Evolutionary conservation across 129 eudicot genomes (phyloP), one percentile per base, ranked within the genome.

Genomic region (Flaveria bidentis): DNA sequence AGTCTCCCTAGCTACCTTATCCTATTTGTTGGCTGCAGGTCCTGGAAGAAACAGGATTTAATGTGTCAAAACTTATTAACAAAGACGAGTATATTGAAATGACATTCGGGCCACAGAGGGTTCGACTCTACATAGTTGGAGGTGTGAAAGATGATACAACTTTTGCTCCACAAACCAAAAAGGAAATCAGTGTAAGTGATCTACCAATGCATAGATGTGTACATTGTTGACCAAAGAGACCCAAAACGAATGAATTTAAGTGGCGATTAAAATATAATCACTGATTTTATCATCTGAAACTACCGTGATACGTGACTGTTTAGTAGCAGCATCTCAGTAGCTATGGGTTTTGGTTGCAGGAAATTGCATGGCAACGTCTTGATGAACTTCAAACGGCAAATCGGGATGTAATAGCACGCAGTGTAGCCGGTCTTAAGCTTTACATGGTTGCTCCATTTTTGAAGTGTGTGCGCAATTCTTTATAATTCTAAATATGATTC

Each of bases 391-490:
- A 78, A 75, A 84, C 97, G 8, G 90, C 85, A 64, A 89, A 81
- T 76, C 77, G 81, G 47, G 97, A 95, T 76, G 96, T 95, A 71
- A 95, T 95, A 83, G 87, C 99, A 22, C 97, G 96, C 44, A 87
- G 94, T 75, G 83, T 82, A 18, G 82, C 89, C 58, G 99, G 99
- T 49, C 92, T 91, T 72, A 95, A 95, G 91, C 96, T 95, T 72
- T 95, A 95, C 87, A 95, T 95, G 99, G 99, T 95, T 83, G 85
- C 97, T 84, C 99, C 99, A 10, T 95, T 95, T 82, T 63, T 95
- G 58, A 76, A 80, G 99, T 95, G 77, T 81, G 97, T 85, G 46
- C 33, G 12, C 50, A 42, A 7, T 42, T 41, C 39, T 65, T 10
- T 16, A 17, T n/a, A 44, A 26, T 45, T 18, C 51, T 75, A 57